A percentile compares a stretch with the other conserved stretches of the same genome.
phyloP scores from a whole-genome alignment of 1,139 yeast genomes.

The Scheffersomyces stambukii region DNA sequence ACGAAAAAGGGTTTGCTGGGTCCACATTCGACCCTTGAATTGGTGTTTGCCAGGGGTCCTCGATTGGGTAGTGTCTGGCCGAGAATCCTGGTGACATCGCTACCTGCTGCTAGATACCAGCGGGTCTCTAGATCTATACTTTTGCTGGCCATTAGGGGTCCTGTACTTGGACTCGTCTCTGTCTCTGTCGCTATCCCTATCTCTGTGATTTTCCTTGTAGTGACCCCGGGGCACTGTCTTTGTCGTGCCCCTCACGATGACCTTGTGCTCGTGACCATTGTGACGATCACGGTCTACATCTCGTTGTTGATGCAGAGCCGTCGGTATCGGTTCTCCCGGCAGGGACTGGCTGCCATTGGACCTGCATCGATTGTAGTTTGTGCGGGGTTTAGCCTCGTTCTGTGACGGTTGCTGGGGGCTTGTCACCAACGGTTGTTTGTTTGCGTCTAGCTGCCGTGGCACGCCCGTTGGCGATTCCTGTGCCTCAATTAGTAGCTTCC shows the following conservation, averaged over 20 bases:
- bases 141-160: slow-evolving; percentile 1
- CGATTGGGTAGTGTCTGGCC: no score
- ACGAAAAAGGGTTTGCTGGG: no score
- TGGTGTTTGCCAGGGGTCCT: no score
- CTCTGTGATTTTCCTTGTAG: slow-evolving; percentile 7
- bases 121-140: background rate
- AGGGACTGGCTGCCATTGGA: no score
- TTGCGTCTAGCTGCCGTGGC: slow-evolving; percentile 24
- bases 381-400: slow-evolving; percentile 6
- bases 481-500: slow-evolving; percentile 38
- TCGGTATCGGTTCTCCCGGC: no score
- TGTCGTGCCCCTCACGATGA: no score
- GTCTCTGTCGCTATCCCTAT: slow-evolving; percentile 5
- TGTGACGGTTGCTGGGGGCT: slow-evolving; percentile 1
- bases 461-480: slow-evolving; percentile 39
- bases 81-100: no score
- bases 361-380: slow-evolving; percentile 24
- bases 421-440: slow-evolving; percentile 3
- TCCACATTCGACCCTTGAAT: no score
- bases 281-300: no score
- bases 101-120: background rate
- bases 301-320: no score
- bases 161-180: slow-evolving; percentile 8
- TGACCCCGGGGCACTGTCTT: no score
- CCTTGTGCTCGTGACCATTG: no score